Evolutionary conservation across 345 rosid species (phyloP).

Genomic region (Aquilaria yunnanensis): DNA sequence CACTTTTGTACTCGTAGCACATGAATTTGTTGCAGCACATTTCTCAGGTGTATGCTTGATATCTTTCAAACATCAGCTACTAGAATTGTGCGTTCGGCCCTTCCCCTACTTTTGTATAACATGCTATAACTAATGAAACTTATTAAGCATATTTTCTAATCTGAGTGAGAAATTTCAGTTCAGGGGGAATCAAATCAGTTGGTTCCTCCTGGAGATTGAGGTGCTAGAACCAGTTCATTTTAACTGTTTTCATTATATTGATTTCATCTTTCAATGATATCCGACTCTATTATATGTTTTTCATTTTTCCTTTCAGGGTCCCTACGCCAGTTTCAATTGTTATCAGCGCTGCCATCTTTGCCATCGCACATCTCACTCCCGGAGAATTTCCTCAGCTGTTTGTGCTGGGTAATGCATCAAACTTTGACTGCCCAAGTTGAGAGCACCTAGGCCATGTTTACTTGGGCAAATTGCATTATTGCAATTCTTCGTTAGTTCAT

Average conservation of each 20-base stretch:
- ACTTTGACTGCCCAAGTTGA: not conserved
- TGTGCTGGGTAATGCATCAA: slow-evolving; percentile 48
- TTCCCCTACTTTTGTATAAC: not conserved
- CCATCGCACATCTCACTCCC: slow-evolving; percentile 84
- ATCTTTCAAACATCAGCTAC: not conserved
- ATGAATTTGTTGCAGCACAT: not conserved
- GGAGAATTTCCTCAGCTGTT: slow-evolving; percentile 92
- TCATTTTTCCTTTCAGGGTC: slow-evolving; percentile 44
- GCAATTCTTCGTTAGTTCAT: too few species aligned
- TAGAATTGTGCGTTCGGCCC: not conserved
- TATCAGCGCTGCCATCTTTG: slow-evolving; percentile 90
- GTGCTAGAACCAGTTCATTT: not conserved
- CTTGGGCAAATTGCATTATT: too few species aligned
- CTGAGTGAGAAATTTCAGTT: not conserved
- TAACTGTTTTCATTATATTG: not conserved
- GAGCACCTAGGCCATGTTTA: too few species aligned
- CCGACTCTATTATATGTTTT: not conserved
- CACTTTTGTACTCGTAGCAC: not conserved
- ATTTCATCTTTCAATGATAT: not conserved
- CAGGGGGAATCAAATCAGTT: not conserved
- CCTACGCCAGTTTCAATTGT: slow-evolving; percentile 76
- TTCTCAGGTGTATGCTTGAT: not conserved
- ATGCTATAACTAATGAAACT: too few species aligned
- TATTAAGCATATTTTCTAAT: not conserved
- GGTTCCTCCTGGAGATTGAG: not conserved